Percentiles rank a stretch among this genome's conserved stretches.
phyloP scores from a whole-genome alignment of 78 protist genomes.

The Pigoraptor vietnamica region DNA sequence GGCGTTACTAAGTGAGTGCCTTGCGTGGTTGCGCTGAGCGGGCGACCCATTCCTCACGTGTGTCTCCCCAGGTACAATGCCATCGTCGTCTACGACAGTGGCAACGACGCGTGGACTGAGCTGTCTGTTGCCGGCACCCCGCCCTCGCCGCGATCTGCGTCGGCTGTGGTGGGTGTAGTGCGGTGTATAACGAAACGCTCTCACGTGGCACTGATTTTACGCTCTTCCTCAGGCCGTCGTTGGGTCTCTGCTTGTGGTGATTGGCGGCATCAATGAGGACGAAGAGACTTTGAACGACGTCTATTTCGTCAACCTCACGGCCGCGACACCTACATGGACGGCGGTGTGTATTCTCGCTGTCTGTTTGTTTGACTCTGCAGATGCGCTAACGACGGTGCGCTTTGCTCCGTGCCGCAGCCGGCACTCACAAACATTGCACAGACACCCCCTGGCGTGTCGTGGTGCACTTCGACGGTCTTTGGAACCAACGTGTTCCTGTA shows the following conservation, averaged over 20 bases:
- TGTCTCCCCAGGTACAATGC: not conserved
- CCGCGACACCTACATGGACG: not conserved
- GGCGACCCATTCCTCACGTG: not conserved
- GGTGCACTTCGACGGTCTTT: not conserved
- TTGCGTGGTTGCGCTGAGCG: not conserved
- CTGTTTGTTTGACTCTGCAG: too few species aligned
- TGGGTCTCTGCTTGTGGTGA: not conserved
- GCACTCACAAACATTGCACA: not conserved
- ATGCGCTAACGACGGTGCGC: too few species aligned
- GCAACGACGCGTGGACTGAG: not conserved
- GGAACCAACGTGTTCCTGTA: not conserved
- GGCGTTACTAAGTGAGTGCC: not conserved
- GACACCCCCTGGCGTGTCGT: not conserved
- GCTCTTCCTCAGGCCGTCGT: not conserved
- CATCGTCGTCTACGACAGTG: not conserved
- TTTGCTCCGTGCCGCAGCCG: not conserved
- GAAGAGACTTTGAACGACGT: not conserved
- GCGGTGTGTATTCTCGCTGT: too few species aligned
- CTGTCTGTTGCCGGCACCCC: not conserved
- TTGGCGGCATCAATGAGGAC: not conserved
- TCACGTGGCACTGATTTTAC: too few species aligned
- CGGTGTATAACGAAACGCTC: too few species aligned
- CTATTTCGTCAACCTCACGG: not conserved
- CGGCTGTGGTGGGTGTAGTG: not conserved
- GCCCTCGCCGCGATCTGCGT: not conserved